phyloP scores from a whole-genome alignment of 75 land plant species.

The Cunninghamia lanceolata region DNA sequence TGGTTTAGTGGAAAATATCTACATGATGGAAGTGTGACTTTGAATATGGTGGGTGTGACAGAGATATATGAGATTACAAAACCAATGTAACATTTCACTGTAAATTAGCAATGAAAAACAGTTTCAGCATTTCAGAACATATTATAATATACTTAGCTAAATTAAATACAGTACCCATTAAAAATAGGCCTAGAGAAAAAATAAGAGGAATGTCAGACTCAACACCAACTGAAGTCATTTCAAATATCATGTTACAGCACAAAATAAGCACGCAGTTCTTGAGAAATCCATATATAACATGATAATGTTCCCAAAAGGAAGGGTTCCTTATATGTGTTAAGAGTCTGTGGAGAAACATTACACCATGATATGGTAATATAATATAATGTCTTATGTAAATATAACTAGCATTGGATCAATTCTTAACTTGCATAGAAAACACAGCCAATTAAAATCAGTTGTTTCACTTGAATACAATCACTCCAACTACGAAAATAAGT shows the following conservation, averaged over 20 bases:
- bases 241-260: neutral
- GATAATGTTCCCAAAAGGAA: neutral
- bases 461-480: neutral
- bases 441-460: neutral
- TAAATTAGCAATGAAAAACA: neutral
- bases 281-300: neutral
- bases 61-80: neutral
- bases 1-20: neutral
- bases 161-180: neutral
- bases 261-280: neutral
- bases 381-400: neutral
- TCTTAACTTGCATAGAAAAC: neutral
- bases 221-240: neutral
- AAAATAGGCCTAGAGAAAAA: neutral
- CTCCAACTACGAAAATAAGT: neutral
- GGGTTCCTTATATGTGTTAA: neutral
- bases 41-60: neutral
- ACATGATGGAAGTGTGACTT: neutral
- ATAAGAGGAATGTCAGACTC: neutral
- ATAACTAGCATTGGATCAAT: neutral
- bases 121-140: neutral
- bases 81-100: neutral
- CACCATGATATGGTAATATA: neutral
- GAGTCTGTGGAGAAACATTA: neutral
- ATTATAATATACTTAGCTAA: neutral